Conservation (phyloP, 768 basidiomycete genomes). For the Lepiota brunneoincarnata region DNA sequence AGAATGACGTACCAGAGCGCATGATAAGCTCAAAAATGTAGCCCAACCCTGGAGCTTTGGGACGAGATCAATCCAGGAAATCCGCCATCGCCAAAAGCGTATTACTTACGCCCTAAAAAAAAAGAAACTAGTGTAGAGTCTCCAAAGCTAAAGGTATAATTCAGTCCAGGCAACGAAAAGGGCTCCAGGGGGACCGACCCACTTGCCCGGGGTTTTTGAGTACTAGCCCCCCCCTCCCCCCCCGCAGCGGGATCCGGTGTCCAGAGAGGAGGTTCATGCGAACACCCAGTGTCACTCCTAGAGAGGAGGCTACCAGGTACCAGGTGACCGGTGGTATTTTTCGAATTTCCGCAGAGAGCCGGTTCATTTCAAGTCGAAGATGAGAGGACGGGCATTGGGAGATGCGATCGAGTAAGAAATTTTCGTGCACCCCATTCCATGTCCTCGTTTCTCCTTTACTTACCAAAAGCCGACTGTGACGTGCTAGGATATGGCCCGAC, state of each 20-base stretch:
- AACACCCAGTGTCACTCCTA: slow-evolving; percentile 58
- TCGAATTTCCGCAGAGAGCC: slow-evolving; percentile 56
- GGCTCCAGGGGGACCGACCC: not conserved
- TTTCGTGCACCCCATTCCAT: too few species aligned
- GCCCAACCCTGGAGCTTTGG: slow-evolving; percentile 12
- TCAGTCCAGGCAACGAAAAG: not conserved
- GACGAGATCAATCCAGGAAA: not conserved
- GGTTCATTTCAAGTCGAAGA: slow-evolving; percentile 33
- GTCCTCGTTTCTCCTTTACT: too few species aligned
- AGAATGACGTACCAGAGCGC: slow-evolving; percentile 63
- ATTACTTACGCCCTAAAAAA: slow-evolving; percentile 42
- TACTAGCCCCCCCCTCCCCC: slow-evolving; percentile 39
- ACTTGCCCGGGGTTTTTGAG: slow-evolving; percentile 52
- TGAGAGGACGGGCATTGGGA: not conserved
- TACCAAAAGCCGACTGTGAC: too few species aligned
- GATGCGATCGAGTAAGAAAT: too few species aligned
- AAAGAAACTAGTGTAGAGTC: slow-evolving; percentile 74
- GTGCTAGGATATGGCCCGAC: too few species aligned
- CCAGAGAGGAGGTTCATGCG: slow-evolving; percentile 50
- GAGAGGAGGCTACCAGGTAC: slow-evolving; percentile 56
- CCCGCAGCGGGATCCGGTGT: slow-evolving; percentile 55
- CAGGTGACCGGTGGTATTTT: slow-evolving; percentile 87
- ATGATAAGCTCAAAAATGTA: slow-evolving; percentile 58
- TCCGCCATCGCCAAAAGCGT: not conserved
- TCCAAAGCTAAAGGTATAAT: slow-evolving; percentile 54